Evolutionary conservation across 257 asterid genomes (phyloP), one percentile per base, ranked within the genome.

Genomic region (Solanum pinnatisectum): DNA sequence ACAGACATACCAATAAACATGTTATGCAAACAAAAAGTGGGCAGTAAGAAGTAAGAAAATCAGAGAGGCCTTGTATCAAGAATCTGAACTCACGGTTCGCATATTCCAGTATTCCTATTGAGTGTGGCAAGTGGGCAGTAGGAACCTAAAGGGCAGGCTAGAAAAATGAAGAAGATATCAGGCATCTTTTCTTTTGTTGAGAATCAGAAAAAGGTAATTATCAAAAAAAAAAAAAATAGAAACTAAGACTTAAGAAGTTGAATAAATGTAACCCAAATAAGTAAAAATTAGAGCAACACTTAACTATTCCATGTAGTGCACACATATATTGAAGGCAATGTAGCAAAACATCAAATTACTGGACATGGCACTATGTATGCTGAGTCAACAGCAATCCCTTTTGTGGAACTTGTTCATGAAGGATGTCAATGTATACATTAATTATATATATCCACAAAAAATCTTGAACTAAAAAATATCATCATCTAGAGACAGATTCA

Each of bases 141-240:
- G 40, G 99, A 83, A 68, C 99, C 99, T 92, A 97, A 87, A 2
- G 99, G 99, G 90, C 99, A 97, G 87, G 99, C 99, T 97, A 91
- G 92, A 91, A 83, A 33, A 65, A 73, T 86, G 72, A 84, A 71
- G 44, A 60, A 32, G 30, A 40, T 67, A 74, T 76, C 46, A 71
- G 73, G 16, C 39, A 85, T 86, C 68, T 18, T 81, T 79, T 44
- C 30, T 46, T 81, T 46, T 46, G 85, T 81, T 46, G 32, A 81
- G 36, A 81, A 49, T 30, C 84, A 42, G 84, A 27, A 16, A 15
- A 25, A 78, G 84, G 25, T 42, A 78, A 36, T 78, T 78, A 78
- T 78, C 63, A 42, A 23, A 81, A 44, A n/a, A 79, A 30, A 30
- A 30, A 30, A 9, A 44, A 46, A 15, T 46, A 46, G 85, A 52